phyloP scores from a whole-genome alignment of 1,284 basidiomycete species.

The Ustilago crameri region DNA sequence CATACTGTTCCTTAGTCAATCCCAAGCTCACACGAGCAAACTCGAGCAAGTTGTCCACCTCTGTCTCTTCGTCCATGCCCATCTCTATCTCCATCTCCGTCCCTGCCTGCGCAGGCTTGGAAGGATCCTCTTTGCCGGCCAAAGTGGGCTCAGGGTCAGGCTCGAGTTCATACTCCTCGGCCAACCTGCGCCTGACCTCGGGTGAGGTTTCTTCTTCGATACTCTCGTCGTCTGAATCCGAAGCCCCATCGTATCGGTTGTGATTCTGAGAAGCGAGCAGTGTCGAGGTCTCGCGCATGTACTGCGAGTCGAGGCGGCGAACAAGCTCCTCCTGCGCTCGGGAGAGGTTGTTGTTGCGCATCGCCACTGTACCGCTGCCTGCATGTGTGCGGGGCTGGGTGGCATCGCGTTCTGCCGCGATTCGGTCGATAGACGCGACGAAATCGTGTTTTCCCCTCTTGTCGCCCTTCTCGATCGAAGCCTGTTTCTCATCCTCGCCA shows the following conservation, averaged over 20 bases:
- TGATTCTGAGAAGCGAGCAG: conserved; percentile 33
- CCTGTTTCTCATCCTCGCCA: background rate
- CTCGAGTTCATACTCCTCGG: conserved; percentile 31
- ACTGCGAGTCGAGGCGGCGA: conserved; percentile 34
- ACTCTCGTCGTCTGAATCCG: conserved; percentile 43
- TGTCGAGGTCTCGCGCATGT: conserved; percentile 37
- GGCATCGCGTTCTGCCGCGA: conserved; percentile 8
- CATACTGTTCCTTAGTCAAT: conserved; percentile 48
- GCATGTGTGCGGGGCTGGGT: background rate
- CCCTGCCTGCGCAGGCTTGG: conserved; percentile 3
- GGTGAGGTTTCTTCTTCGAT: conserved; percentile 36
- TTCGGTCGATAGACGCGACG: conserved; percentile 27
- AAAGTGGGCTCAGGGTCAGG: conserved; percentile 16
- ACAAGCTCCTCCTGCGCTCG: conserved; percentile 25
- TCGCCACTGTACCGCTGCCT: background rate
- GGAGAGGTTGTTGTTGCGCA: conserved; percentile 17
- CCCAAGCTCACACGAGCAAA: conserved; percentile 53
- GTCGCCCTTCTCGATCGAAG: too few species aligned
- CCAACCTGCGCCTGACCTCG: conserved; percentile 19
- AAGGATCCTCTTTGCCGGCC: background rate
- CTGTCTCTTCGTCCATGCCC: conserved; percentile 31
- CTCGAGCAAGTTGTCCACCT: conserved; percentile 45
- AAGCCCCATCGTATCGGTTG: conserved; percentile 39
- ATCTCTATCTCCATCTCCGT: conserved; percentile 11
- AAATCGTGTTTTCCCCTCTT: conserved; percentile 8